Evolutionary conservation across 495 filamentous ascomycete genomes (phyloP).

Genomic region (Recurvomyces mirabilis): DNA sequence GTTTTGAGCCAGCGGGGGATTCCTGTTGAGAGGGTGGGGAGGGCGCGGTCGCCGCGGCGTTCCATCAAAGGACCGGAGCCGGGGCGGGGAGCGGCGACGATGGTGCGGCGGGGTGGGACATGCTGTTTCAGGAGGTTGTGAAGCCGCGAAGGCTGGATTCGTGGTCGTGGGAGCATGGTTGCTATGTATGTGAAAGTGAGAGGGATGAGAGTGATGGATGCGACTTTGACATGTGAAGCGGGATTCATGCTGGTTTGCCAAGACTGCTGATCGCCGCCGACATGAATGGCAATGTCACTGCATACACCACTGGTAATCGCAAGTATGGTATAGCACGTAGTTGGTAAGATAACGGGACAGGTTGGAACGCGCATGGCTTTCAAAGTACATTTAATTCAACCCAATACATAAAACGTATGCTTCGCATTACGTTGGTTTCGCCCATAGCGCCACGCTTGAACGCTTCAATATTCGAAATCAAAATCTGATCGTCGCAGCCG

Average conservation of each 20-base stretch:
- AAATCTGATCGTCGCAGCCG: too few species aligned
- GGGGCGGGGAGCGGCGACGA: slow-evolving; percentile 26
- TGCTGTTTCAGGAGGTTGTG: slow-evolving; percentile 4
- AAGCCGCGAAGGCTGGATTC: slow-evolving; percentile 9
- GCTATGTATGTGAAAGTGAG: not conserved
- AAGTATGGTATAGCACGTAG: too few species aligned
- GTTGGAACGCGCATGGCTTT: too few species aligned
- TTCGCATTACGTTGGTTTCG: not conserved
- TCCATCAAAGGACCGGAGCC: slow-evolving; percentile 60
- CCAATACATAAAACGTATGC: not conserved
- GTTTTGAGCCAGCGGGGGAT: slow-evolving; percentile 40
- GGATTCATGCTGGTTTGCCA: too few species aligned
- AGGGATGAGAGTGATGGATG: too few species aligned
- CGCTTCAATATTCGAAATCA: too few species aligned
- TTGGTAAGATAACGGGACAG: too few species aligned
- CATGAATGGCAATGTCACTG: too few species aligned
- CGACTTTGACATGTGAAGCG: too few species aligned
- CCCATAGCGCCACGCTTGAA: not conserved
- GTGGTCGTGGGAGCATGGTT: slow-evolving; percentile 15
- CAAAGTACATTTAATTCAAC: not conserved
- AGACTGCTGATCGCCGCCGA: too few species aligned
- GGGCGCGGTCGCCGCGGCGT: slow-evolving; percentile 67
- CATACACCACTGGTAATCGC: too few species aligned
- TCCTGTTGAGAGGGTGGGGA: slow-evolving; percentile 39
- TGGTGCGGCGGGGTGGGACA: slow-evolving; percentile 15